Conservation (phyloP, 164 flowering plant genomes). For the Euptelea pleiosperma region DNA sequence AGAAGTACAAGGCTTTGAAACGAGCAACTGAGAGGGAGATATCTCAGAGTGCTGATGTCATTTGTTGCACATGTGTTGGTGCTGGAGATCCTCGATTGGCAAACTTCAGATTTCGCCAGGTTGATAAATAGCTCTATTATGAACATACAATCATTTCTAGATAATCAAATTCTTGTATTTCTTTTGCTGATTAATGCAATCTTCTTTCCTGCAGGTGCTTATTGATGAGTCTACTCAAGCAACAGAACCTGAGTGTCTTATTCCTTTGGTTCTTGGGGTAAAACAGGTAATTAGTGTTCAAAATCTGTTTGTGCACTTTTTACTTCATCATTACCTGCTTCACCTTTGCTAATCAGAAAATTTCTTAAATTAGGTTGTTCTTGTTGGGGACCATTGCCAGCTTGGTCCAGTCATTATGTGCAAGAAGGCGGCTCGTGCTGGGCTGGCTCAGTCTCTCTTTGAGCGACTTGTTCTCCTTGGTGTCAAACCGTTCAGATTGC, state of each 20-base stretch:
- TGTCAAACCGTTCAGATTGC: slow-evolving; percentile 94
- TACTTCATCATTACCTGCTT: not conserved
- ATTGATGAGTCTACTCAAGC: slow-evolving; percentile 99
- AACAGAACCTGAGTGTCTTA: slow-evolving; percentile 98
- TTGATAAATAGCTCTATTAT: slow-evolving; percentile 16
- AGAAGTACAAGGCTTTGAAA: slow-evolving; percentile 93
- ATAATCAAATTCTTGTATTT: not conserved
- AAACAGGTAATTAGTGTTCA: slow-evolving; percentile 99
- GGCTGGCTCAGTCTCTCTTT: slow-evolving; percentile 95
- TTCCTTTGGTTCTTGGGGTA: slow-evolving; percentile 97
- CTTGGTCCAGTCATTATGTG: slow-evolving; percentile 99
- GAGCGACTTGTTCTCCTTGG: slow-evolving; percentile 98
- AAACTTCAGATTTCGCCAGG: slow-evolving; percentile 98
- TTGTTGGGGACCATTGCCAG: slow-evolving; percentile 99
- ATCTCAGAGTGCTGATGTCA: slow-evolving; percentile 99
- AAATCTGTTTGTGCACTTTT: not conserved
- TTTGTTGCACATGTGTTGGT: slow-evolving; percentile 99
- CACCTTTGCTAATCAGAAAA: not conserved
- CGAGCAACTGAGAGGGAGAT: slow-evolving; percentile 98
- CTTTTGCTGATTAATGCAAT: slow-evolving; percentile 4
- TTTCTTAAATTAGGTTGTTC: slow-evolving; percentile 64
- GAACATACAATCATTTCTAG: not conserved
- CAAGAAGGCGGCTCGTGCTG: slow-evolving; percentile 99
- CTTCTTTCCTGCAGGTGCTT: slow-evolving; percentile 59
- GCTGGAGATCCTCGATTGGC: slow-evolving; percentile 98